Evolutionary conservation across 768 basidiomycete genomes (phyloP), one percentile per base, ranked within the genome.

Genomic region (Clathrus columnatus): DNA sequence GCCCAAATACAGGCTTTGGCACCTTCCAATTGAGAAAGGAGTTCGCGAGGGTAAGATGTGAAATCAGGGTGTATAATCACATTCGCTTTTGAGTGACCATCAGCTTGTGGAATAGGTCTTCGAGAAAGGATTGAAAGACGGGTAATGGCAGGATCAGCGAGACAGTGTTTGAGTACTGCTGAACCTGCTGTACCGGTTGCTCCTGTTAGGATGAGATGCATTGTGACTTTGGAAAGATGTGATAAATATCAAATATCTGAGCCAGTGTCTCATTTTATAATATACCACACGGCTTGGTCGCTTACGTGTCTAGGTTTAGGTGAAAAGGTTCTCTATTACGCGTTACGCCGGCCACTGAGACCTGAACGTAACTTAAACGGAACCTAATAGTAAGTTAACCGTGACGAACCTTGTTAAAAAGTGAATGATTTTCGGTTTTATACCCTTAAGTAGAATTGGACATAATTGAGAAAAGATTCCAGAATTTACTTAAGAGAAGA

Each of bases 1-100:
- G 72, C 72, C 71, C 72, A 73, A 3, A 73, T 55, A 57, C 68
- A 68, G 17, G 64, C 72, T 43, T 72, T 70, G 48, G 69, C 67
- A 45, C 62, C 62, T 5, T 63, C 69, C 44, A 73, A 62, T 26
- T 62, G 61, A 14, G 51, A 52, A 10, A 65, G 55, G 29, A 73
- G 60, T 17, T 65, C 65, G 2, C 61, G 51, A 2, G 69, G 61
- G 59, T 72, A 73, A 5, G 60, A 36, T 24, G 62, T 57, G 57
- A 71, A 73, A 63, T 73, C 68, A 5, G 59, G 44, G 58, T 71
- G 67, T 10, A 70, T 46, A 56, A 73, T 60, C 2, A 63, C 59
- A 8, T 63, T 61, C 4, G 69, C 68, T 53, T 70, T 70, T 2
- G 52, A n/a, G 30, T 66, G 57, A 48, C 61, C 59, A 2, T 56